phyloP scores from a whole-genome alignment of 2,329 filamentous ascomycete species.

The Coniochaeta sp. region DNA sequence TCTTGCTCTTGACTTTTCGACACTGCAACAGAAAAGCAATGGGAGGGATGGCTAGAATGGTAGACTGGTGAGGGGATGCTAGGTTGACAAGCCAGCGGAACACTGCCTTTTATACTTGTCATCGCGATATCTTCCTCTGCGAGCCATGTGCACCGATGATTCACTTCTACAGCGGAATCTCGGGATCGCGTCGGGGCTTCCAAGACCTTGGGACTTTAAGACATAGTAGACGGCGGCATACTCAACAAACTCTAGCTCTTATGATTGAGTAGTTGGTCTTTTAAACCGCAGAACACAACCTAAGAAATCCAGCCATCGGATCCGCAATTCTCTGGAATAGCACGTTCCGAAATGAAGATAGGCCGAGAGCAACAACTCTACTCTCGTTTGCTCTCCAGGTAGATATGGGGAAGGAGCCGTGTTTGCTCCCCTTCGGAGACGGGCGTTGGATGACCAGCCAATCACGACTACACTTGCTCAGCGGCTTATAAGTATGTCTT shows the following conservation, averaged over 20 bases:
- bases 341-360: neutral
- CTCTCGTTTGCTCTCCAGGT: neutral
- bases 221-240: neutral
- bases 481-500: neutral
- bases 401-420: neutral
- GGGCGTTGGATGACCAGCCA: neutral
- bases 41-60: neutral
- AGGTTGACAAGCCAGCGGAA: neutral
- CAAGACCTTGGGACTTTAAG: conserved; percentile 1
- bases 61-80: neutral
- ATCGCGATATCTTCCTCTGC: neutral
- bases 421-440: neutral
- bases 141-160: neutral
- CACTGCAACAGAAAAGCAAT: neutral
- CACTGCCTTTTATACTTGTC: neutral
- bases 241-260: neutral
- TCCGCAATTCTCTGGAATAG: neutral
- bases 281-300: neutral
- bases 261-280: neutral
- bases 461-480: neutral
- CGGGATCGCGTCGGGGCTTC: neutral
- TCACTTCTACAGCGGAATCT: neutral
- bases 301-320: neutral
- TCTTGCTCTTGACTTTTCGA: neutral
- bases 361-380: neutral